A percentile compares a stretch with the other conserved stretches of the same genome.
Evolutionary conservation across 2,329 filamentous ascomycete genomes (phyloP).

Genomic region (Berkeleyomyces rouxiae): DNA sequence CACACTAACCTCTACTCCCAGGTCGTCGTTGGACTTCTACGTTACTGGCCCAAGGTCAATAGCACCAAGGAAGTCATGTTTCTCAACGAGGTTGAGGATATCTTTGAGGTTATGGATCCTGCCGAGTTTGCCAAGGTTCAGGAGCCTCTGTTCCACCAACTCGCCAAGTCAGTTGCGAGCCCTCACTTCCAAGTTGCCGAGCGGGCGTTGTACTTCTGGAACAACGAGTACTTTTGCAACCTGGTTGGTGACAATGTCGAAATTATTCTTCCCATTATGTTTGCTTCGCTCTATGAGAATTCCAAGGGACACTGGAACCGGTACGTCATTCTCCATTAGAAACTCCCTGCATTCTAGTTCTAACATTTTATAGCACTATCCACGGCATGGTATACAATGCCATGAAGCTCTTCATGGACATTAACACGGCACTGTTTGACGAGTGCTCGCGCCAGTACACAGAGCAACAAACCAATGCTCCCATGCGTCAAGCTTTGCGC

Average conservation of each 20-base stretch:
- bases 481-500: slow-evolving; percentile 64
- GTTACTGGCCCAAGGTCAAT: slow-evolving; percentile 99
- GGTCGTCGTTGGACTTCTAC: slow-evolving; percentile 84
- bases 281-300: slow-evolving; percentile 93
- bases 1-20: slow-evolving; percentile 21
- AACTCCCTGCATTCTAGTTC: background rate
- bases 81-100: slow-evolving; percentile 96
- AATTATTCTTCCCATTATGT: slow-evolving; percentile 98
- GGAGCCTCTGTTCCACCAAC: slow-evolving; percentile 89
- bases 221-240: slow-evolving; percentile 99
- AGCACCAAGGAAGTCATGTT: slow-evolving; percentile 99
- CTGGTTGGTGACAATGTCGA: slow-evolving; percentile 97
- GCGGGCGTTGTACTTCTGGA: slow-evolving; percentile 97
- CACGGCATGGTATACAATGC: slow-evolving; percentile 99
- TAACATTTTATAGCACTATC: slow-evolving; percentile 52
- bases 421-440: slow-evolving; percentile 94
- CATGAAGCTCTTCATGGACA: slow-evolving; percentile 99
- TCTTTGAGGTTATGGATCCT: slow-evolving; percentile 99
- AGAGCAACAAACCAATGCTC: slow-evolving; percentile 82
- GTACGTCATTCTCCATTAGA: slow-evolving; percentile 32
- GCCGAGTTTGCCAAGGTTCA: slow-evolving; percentile 98
- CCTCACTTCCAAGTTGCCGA: slow-evolving; percentile 98
- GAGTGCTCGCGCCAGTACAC: slow-evolving; percentile 98
- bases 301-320: slow-evolving; percentile 99
- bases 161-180: slow-evolving; percentile 94